A percentile compares a stretch with the other conserved stretches of the same genome.
Evolutionary conservation across 2,329 filamentous ascomycete species (phyloP).

Genomic region (Exophiala oligosperma): DNA sequence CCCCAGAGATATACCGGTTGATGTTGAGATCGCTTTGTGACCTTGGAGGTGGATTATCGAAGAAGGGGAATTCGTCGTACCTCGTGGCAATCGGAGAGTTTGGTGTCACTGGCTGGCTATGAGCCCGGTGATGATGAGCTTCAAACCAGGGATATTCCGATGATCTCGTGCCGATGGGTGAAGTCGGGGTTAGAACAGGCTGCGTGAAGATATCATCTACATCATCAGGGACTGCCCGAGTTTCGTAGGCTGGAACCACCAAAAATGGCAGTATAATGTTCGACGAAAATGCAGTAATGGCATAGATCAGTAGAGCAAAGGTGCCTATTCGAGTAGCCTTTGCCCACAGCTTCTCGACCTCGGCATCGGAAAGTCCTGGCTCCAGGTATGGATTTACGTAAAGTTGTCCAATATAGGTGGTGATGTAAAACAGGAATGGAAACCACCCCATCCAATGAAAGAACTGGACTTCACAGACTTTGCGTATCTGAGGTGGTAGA

Average conservation of each 20-base stretch:
- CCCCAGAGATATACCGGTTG: neutral
- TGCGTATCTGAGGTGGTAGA: slow-evolving; percentile 77
- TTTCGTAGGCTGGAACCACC: slow-evolving; percentile 72
- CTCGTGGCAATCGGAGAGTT: neutral
- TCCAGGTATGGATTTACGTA: slow-evolving; percentile 82
- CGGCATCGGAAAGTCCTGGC: slow-evolving; percentile 71
- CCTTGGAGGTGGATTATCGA: neutral
- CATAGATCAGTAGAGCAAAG: slow-evolving; percentile 84
- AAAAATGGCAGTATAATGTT: slow-evolving; percentile 85
- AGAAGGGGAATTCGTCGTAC: neutral
- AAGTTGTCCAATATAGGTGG: slow-evolving; percentile 89
- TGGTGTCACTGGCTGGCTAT: neutral
- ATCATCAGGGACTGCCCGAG: neutral
- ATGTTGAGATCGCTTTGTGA: slow-evolving; percentile 23
- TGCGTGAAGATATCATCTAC: neutral
- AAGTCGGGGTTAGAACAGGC: slow-evolving; percentile 8
- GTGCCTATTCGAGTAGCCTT: slow-evolving; percentile 83
- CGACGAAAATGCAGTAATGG: slow-evolving; percentile 76
- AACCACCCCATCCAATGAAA: slow-evolving; percentile 96
- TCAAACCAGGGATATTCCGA: slow-evolving; percentile 13
- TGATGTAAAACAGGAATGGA: slow-evolving; percentile 92
- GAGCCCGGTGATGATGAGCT: neutral
- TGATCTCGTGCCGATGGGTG: slow-evolving; percentile 18
- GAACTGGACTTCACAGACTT: slow-evolving; percentile 79
- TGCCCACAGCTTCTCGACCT: slow-evolving; percentile 81